Evolutionary conservation across 345 rosid species (phyloP).

Genomic region (Nasturtium officinale): DNA sequence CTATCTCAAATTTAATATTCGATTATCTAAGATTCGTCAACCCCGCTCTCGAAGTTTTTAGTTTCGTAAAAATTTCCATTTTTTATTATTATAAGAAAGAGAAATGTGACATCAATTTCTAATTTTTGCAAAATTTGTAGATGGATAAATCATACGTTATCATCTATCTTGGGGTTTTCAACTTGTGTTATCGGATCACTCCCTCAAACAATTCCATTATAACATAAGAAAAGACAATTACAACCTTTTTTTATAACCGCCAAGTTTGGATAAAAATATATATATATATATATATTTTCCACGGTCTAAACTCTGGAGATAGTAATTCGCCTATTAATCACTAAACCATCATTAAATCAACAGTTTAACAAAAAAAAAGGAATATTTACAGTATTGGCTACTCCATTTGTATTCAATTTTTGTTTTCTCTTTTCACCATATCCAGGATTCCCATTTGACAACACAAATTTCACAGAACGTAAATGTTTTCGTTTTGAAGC

Average conservation of each 20-base stretch:
- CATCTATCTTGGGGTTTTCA: neutral
- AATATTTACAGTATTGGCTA: neutral
- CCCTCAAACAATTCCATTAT: neutral
- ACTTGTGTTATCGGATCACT: no score
- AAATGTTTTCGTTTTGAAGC: neutral
- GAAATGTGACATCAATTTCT: neutral
- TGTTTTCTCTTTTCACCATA: neutral
- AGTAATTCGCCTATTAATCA: neutral
- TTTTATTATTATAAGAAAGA: neutral
- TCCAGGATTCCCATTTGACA: neutral
- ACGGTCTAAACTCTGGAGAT: no score
- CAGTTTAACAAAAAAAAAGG: neutral
- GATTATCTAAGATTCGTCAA: slow-evolving; percentile 21
- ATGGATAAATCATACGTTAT: neutral
- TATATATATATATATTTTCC: no score
- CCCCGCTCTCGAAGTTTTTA: slow-evolving; percentile 25
- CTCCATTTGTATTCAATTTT: neutral
- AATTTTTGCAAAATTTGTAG: neutral
- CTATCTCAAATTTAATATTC: slow-evolving; percentile 14
- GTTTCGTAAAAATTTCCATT: neutral
- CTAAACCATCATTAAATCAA: neutral
- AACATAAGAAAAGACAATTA: no score
- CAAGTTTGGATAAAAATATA: no score
- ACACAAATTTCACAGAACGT: neutral
- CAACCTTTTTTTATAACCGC: no score